Base-by-base conservation (phyloP, 108 stramenopile genomes). In the Skeletonema grethae region DNA sequence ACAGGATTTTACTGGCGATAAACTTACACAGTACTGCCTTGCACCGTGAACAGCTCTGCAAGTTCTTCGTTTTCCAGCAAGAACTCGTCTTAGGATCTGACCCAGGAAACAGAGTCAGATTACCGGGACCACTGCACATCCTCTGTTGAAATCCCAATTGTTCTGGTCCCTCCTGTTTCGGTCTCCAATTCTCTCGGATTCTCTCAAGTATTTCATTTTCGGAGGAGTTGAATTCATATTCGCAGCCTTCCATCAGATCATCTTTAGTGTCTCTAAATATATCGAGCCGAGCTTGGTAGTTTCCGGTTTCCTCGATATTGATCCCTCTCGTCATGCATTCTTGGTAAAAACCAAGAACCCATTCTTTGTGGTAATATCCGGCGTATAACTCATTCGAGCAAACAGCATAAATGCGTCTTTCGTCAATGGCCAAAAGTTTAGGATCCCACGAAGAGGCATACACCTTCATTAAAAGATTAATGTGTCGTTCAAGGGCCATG, bases 371-470 rank as follows among this genome's bases (percentile, higher is more conserved):
- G 11, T 48, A 48, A 48, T 48, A 16, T 48, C 46, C 46, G 4
- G 18, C 16, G 46, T 48, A 45, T 60, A 18, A 24, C 16, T 16
- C 59, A 31, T 60, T 25, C 30, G 67, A 68, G 58, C 58, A 59
- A 0, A 68, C 57, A 61, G 67, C 67, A 68, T 30, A 60, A 7
- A 68, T 61, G 22, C 67, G 29, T 3, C 67, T 22, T 45, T 68
- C 31, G 22, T 60, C 67, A 25, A 18, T 18, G 12, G 67, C 20
- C 34, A 59, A 18, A 2, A 22, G 29, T 11, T 60, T 29, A 1
- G 67, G 32, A 61, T 68, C 67, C 57, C 57, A 68, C 20, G 15
- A 32, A 9, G n/a, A 34, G 30, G 58, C 67, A 35, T 60, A 68
- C n/a, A 61, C 30, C 13, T 68, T 60, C 28, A 28, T 58, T 0